Conservation (phyloP, 1,284 basidiomycete genomes). For the Papiliotrema laurentii region DNA sequence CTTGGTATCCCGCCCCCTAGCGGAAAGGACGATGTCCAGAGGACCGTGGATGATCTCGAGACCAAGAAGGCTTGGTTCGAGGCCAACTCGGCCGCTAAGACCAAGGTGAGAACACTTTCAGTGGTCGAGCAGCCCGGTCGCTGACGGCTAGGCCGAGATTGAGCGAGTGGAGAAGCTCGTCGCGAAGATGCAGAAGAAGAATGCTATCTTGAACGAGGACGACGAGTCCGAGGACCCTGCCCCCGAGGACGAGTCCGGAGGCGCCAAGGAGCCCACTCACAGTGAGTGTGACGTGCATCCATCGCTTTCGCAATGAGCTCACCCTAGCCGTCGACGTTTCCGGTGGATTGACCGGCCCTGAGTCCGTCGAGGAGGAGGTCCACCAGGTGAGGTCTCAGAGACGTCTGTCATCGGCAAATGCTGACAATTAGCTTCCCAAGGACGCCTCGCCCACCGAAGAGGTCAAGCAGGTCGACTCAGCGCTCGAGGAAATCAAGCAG, state of each 20-base stretch:
- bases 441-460: conserved; percentile 56
- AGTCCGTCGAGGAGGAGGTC: conserved; percentile 24
- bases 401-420: neutral
- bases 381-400: conserved; percentile 12
- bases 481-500: conserved; percentile 53
- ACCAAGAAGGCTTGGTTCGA: conserved; percentile 95
- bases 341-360: conserved; percentile 22
- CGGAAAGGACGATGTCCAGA: conserved; percentile 69
- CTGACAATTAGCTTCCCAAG: conserved; percentile 51
- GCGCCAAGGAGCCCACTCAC: conserved; percentile 36
- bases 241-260: conserved; percentile 15
- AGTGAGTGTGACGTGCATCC: conserved; percentile 35
- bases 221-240: conserved; percentile 18
- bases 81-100: conserved; percentile 55
- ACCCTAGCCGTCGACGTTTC: conserved; percentile 24
- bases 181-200: conserved; percentile 51
- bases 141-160: conserved; percentile 59
- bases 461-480: conserved; percentile 52
- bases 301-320: neutral
- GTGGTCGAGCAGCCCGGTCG: neutral
- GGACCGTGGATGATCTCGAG: conserved; percentile 83
- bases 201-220: conserved; percentile 19
- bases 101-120: conserved; percentile 35
- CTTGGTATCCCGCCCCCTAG: conserved; percentile 88
- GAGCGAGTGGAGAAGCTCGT: conserved; percentile 60